Evolutionary conservation across 164 flowering plant species (phyloP).

Genomic region (Malania oleifera): DNA sequence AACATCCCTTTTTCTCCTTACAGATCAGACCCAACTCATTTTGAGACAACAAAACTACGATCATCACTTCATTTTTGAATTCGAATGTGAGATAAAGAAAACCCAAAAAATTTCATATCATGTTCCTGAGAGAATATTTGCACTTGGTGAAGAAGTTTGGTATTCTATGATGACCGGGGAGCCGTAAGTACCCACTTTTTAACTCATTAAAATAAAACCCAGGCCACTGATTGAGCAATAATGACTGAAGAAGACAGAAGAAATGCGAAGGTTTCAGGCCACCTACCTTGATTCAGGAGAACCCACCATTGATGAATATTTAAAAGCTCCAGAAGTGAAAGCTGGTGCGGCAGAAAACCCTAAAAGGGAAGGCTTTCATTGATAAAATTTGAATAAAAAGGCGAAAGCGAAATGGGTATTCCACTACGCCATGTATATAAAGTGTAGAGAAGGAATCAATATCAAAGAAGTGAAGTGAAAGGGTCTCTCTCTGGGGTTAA

Average conservation of each 20-base stretch:
- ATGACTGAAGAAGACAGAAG: slow-evolving; percentile 8
- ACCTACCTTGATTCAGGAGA: slow-evolving; percentile 14
- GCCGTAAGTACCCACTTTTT: background rate
- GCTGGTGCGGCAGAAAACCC: slow-evolving; percentile 7
- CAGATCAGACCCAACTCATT: background rate
- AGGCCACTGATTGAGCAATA: slow-evolving; percentile 4
- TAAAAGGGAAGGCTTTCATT: background rate
- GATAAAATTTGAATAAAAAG: background rate
- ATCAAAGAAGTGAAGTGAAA: background rate
- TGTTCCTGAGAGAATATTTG: background rate
- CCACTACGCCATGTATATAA: background rate
- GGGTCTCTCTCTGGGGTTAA: slow-evolving; percentile 3
- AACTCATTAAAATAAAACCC: background rate
- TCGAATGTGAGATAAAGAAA: background rate
- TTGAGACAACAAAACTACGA: background rate
- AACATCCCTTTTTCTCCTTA: slow-evolving; percentile 4
- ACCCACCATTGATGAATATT: slow-evolving; percentile 7
- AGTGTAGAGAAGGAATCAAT: too few species aligned
- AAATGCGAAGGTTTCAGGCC: background rate
- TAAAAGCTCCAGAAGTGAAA: background rate
- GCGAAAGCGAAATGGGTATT: slow-evolving; percentile 9
- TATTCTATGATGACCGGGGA: too few species aligned
- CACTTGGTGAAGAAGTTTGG: too few species aligned
- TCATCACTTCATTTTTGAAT: background rate
- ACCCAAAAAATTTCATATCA: background rate